A percentile compares a stretch with the other conserved stretches of the same genome.
Conservation (phyloP, 768 basidiomycete genomes). For the Tubosaeta brunneosetosa region DNA sequence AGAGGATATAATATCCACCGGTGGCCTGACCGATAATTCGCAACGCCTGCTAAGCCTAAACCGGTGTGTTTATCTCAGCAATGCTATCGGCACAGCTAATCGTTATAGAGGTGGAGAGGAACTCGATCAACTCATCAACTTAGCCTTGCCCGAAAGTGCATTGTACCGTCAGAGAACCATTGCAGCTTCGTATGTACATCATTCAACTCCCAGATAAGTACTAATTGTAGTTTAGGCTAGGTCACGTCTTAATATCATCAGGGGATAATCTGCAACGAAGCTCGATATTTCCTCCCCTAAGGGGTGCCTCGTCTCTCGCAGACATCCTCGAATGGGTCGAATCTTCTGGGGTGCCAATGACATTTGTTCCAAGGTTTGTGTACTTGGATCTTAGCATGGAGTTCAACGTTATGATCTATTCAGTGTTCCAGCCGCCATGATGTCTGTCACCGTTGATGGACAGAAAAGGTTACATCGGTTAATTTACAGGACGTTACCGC, state of each 20-base stretch:
- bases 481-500: conserved; percentile 39
- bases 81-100: conserved; percentile 6
- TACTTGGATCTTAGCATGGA: neutral
- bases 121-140: conserved; percentile 12
- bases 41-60: conserved; percentile 32
- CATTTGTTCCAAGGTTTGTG: conserved; percentile 52
- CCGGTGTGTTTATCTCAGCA: conserved; percentile 29
- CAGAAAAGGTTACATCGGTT: conserved; percentile 43
- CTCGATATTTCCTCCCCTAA: conserved; percentile 46
- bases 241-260: conserved; percentile 53
- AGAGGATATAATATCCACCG: conserved; percentile 35
- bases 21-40: conserved; percentile 35
- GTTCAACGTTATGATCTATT: neutral
- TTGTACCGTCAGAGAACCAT: conserved; percentile 20
- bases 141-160: neutral
- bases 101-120: conserved; percentile 15
- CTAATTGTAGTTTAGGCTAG: conserved; percentile 39
- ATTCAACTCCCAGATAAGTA: neutral
- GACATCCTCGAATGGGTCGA: conserved; percentile 46
- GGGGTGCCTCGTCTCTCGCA: conserved; percentile 36
- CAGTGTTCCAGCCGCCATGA: conserved; percentile 39
- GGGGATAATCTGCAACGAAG: conserved; percentile 30
- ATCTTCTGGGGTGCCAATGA: conserved; percentile 26
- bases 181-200: conserved; percentile 37
- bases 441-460: conserved; percentile 26